Conservation (phyloP, 2,329 filamentous ascomycete genomes). For the Aspergillus sp. region DNA sequence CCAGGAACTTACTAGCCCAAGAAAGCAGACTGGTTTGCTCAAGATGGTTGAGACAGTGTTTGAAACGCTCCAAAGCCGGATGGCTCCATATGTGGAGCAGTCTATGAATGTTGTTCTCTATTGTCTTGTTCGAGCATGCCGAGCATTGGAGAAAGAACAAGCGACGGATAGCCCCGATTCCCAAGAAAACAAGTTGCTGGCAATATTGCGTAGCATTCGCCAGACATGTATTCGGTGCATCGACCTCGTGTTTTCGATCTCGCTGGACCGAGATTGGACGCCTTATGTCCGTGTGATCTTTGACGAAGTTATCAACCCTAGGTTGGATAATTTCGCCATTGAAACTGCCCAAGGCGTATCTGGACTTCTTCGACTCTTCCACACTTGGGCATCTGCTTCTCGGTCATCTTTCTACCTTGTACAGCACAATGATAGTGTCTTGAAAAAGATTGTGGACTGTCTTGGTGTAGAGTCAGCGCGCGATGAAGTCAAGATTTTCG, state of each 20-base stretch:
- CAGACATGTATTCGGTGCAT: constrained; percentile 72
- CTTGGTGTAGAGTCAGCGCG: constrained; percentile 70
- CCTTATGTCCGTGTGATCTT: constrained; percentile 68
- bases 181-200: constrained; percentile 24
- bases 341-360: constrained; percentile 91
- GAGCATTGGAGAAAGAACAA: constrained; percentile 36
- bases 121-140: constrained; percentile 69
- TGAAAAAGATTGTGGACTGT: constrained; percentile 68
- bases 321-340: constrained; percentile 69
- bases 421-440: constrained; percentile 52
- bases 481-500: constrained; percentile 79
- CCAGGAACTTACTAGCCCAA: constrained; percentile 57
- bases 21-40: constrained; percentile 84
- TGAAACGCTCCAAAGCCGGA: constrained; percentile 71
- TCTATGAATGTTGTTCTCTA: constrained; percentile 76
- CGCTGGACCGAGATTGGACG: constrained; percentile 65
- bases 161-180: constrained; percentile 21
- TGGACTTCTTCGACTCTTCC: constrained; percentile 72
- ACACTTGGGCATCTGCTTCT: constrained; percentile 69
- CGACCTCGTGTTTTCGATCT: constrained; percentile 70
- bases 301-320: constrained; percentile 68
- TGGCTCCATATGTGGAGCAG: constrained; percentile 61
- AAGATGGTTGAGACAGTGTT: constrained; percentile 89
- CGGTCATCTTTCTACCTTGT: constrained; percentile 67
- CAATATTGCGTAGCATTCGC: constrained; percentile 46